Evolutionary conservation across 495 filamentous ascomycete genomes (phyloP), one percentile per base, ranked within the genome.

Genomic region (Penicillium maclennaniae): DNA sequence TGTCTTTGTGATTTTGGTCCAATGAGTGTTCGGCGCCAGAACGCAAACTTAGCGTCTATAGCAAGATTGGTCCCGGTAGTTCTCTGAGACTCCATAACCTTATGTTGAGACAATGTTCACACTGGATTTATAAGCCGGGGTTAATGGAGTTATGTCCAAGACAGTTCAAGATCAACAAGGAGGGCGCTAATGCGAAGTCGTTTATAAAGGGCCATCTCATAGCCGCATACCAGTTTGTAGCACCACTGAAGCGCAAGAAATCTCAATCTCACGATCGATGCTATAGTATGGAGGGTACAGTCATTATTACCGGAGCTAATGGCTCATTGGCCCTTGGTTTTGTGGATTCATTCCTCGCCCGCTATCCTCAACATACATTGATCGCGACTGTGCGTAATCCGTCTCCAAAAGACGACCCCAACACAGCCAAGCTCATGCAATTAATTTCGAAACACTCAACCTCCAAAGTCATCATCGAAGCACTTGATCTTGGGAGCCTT

Each of bases 261-360:
- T 2, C 4, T 5, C 16, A 21, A 42, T 5, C 39, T 42, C 1
- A 14, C 2, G 8, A 34, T 34, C 10, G 1, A 10, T 53, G 2
- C 1, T 7, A 36, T 8, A 42, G 7, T 6, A 69, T 67, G 61
- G 15, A 39, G n/a, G 74, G 72, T 27, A 74, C 74, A 16, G 62
- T 79, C 42, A 50, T 80, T 36, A 59, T 79, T 43, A 81, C 76
- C 7, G 76, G 75, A 23, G 76, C 76, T 26, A 79, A 79, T 52
- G 67, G 75, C 56, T 75, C 75, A 19, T 60, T 78, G 26, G 78
- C 69, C 5, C 67, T 77, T 23, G 72, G 65, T 14, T 69, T 75
- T 6, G 69, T 75, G 8, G 41, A 68, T 9, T 55, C 70, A 27
- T 65, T 80, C 31, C 62, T 79, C 7, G 49, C 54, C 2, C 52